Base-by-base conservation (phyloP, 225 moss, liverwort and hornwort species). In the Pleurozium schreberi region DNA sequence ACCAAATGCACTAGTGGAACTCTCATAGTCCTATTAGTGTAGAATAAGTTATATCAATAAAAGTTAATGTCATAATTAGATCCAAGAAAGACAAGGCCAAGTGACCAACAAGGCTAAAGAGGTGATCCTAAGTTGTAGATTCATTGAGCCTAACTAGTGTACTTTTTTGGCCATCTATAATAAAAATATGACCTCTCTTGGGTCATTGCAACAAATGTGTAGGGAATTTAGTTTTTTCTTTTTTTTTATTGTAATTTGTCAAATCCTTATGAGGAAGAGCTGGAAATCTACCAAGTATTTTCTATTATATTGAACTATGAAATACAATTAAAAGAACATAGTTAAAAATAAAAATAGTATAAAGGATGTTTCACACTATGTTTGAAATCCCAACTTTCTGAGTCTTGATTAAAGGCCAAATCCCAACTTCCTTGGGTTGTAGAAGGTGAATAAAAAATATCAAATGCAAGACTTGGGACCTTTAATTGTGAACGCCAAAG, bases 1-100 rank as follows among this genome's bases (percentile, higher is more conserved):
- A 0, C 3, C 1, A 3, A 9, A 5, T 0, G 0, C 0, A 30
- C 11, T 28, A 74, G 10, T 31, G 40, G 7, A 47, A 0, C 0
- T 31, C 30, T 20, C 12, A 75, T n/a, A n/a, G n/a, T n/a, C n/a
- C n/a, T n/a, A n/a, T 49, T 45, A 49, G 17, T 47, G 1, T 5
- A 49, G 18, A 1, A 0, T 3, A 49, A 19, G 1, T 49, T 12
- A 10, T 45, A 11, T 1, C 30, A 47, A 73, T 2, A 0, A 73
- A 31, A 49, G 49, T 8, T 49, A 75, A 18, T 30, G 18, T 73
- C 26, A 17, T 7, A 45, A 18, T 18, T 11, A 47, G 2, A 31
- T 6, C 30, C 18, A 18, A 73, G 5, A 3, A 47, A 18, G 28
- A 3, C 6, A 74, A 42, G 73, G 6, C 9, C n/a, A n/a, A n/a